Percentiles rank a stretch among this genome's conserved stretches.
Evolutionary conservation across 2,329 filamentous ascomycete genomes (phyloP).

Genomic region (Diplodia seriata): DNA sequence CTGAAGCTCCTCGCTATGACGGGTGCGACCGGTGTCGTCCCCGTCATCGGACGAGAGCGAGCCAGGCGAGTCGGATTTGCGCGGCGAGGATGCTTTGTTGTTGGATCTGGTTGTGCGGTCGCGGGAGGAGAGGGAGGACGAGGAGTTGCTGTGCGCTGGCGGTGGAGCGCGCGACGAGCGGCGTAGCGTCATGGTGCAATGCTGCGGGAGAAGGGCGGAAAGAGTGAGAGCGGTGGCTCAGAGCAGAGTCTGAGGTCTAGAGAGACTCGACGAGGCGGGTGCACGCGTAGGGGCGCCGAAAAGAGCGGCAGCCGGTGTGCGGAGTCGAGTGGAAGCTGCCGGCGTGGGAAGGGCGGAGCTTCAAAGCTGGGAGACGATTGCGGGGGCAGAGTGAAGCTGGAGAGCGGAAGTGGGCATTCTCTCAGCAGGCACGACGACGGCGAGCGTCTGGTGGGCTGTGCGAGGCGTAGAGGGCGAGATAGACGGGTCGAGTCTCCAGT

Average conservation of each 20-base stretch:
- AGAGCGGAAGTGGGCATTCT: constrained; percentile 41
- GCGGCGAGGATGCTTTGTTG: constrained; percentile 74
- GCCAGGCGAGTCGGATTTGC: constrained; percentile 75
- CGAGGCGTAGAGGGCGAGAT: constrained; percentile 26
- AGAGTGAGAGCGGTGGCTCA: constrained; percentile 8
- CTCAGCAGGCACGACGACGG: constrained; percentile 13
- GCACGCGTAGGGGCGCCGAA: constrained; percentile 33
- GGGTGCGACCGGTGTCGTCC: constrained; percentile 62
- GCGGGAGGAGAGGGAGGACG: constrained; percentile 73
- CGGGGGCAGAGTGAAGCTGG: constrained; percentile 36
- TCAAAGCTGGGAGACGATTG: constrained; percentile 45
- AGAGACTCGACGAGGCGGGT: constrained; percentile 5
- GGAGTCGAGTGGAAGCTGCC: constrained; percentile 37
- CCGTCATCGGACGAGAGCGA: constrained; percentile 74
- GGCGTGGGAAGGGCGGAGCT: constrained; percentile 44
- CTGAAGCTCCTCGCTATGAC: constrained; percentile 68
- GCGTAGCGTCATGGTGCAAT: constrained; percentile 69
- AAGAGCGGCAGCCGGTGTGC: constrained; percentile 33
- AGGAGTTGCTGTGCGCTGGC: constrained; percentile 76
- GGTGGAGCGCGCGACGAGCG: constrained; percentile 86
- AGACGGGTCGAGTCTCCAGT: constrained; percentile 32
- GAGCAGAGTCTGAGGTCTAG: constrained; percentile 8
- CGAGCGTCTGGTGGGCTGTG: constrained; percentile 16
- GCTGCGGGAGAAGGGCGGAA: constrained; percentile 22
- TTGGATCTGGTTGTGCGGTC: constrained; percentile 77